phyloP scores from a whole-genome alignment of 805 yeast species.

The Wickerhamomyces hampshirensis region DNA sequence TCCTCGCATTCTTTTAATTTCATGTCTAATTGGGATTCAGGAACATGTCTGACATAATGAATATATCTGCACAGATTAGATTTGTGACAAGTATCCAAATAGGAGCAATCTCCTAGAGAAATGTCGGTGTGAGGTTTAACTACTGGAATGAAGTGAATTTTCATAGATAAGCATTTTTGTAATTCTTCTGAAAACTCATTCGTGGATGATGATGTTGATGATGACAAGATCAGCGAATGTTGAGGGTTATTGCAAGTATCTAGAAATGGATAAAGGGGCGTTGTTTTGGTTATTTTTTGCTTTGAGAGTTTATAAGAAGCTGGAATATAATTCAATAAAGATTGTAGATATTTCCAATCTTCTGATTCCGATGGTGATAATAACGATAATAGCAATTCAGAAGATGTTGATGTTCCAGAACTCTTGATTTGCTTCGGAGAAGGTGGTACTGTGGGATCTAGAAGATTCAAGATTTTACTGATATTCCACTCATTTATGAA shows the following conservation, averaged over 20 bases:
- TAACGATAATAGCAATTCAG: not conserved
- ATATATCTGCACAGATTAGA: conserved; percentile 73
- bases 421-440: not conserved
- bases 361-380: conserved; percentile 3
- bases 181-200: conserved; percentile 27
- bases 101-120: conserved; percentile 84
- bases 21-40: conserved; percentile 26
- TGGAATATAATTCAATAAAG: conserved; percentile 28
- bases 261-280: conserved; percentile 38
- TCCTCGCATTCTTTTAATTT: conserved; percentile 17
- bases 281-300: conserved; percentile 34
- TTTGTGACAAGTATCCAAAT: conserved; percentile 90
- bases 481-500: conserved; percentile 19
- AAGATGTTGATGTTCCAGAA: not conserved
- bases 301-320: conserved; percentile 37
- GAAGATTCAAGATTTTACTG: conserved; percentile 2
- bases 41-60: conserved; percentile 55
- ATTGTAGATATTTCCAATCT: conserved; percentile 11
- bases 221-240: conserved; percentile 15
- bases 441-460: conserved; percentile 3
- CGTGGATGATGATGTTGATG: conserved; percentile 14
- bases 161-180: conserved; percentile 11
- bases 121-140: conserved; percentile 61
- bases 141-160: conserved; percentile 52
- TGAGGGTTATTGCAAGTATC: conserved; percentile 44